These are phyloP conservation scores for Epichloe glyceriae DNA, from an alignment of 2,329 filamentous ascomycete genomes.

Conservation along the genomic window DNA sequence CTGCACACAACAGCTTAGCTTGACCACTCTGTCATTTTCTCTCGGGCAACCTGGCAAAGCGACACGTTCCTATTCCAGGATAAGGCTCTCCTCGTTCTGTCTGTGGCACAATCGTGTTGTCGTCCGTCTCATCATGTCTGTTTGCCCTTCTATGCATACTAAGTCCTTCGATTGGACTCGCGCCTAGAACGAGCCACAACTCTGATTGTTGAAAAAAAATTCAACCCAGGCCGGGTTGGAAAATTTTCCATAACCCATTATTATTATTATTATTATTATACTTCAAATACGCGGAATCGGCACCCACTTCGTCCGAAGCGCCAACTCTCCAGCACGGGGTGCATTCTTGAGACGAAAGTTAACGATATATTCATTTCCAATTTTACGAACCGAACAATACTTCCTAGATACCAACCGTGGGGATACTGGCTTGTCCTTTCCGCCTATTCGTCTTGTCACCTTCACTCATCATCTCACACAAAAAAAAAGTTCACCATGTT, in stretches of 20 bases:
- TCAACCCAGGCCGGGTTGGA: background rate
- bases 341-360: background rate
- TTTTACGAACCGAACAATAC: too few relatives aligned
- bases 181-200: slow-evolving; percentile 6
- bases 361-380: background rate
- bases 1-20: background rate
- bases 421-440: background rate
- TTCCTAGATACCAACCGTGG: background rate
- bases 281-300: background rate
- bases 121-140: slow-evolving; percentile 10
- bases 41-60: background rate
- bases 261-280: background rate
- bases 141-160: slow-evolving; percentile 7
- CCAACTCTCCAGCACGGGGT: background rate
- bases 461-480: background rate
- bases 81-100: background rate
- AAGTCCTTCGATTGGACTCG: slow-evolving; percentile 15
- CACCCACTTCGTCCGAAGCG: background rate
- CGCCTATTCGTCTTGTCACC: too few relatives aligned
- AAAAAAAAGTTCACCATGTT: slow-evolving; percentile 17
- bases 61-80: background rate
- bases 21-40: too few relatives aligned
- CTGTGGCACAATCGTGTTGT: background rate
- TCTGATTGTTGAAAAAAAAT: background rate
- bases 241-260: background rate